Evolutionary conservation across 257 asterid species (phyloP).

Genomic region (Eustoma russellianum): DNA sequence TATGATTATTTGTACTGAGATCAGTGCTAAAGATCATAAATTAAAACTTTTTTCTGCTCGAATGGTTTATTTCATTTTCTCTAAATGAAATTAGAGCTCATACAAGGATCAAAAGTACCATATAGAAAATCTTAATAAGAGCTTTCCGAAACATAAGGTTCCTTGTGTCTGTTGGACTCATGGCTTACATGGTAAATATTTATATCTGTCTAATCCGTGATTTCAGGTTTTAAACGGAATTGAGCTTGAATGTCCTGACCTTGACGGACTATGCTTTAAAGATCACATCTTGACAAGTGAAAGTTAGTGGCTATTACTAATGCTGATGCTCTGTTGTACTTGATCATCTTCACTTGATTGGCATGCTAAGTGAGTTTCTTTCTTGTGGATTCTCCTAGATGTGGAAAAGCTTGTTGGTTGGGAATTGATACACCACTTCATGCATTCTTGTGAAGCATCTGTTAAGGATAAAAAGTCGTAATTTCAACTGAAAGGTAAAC

Average conservation of each 20-base stretch:
- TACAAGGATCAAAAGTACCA: no score
- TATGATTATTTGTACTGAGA: no score
- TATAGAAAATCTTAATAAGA: no score
- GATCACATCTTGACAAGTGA: conserved; percentile 80
- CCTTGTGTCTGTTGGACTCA: no score
- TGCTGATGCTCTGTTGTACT: conserved; percentile 3
- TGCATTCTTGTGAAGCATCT: conserved; percentile 39
- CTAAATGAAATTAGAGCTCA: no score
- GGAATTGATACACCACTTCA: conserved; percentile 68
- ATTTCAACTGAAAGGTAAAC: conserved; percentile 66
- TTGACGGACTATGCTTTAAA: conserved; percentile 49
- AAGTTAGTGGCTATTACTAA: conserved; percentile 35
- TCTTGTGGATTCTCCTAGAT: conserved; percentile 35
- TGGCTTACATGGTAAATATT: no score
- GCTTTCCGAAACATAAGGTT: background rate
- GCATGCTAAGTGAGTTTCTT: background rate
- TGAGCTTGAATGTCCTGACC: conserved; percentile 64
- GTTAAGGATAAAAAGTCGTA: conserved; percentile 35
- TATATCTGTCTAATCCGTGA: no score
- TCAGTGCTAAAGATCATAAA: no score
- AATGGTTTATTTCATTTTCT: no score
- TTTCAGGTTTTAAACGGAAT: no score
- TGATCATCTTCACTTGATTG: background rate
- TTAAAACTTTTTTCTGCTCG: no score
- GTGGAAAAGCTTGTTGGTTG: conserved; percentile 83